Base-by-base conservation (phyloP, 2,329 filamentous ascomycete genomes). In the Fusarium longipes region DNA sequence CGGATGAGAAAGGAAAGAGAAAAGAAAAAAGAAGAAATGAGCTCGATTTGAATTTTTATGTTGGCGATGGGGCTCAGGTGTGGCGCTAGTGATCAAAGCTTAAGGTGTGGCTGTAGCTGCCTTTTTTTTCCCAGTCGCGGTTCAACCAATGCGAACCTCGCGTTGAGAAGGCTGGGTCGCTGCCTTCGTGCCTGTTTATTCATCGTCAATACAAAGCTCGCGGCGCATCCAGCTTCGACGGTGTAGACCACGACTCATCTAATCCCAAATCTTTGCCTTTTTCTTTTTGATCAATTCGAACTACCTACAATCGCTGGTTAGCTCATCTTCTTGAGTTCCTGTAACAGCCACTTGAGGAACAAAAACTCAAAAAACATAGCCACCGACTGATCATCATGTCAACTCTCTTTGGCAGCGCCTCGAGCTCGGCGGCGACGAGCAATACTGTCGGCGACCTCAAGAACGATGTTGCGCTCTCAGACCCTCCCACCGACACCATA, bases 381-480 rank as follows among this genome's bases (percentile, higher is more conserved):
- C 54, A 51, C 49, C 38, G 25, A 49, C 30, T 47, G 47, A 48
- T 50, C 73, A 81, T 68, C 44, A 93, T 94, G 91, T 86, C 91
- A 30, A 83, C 83, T 55, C 82, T 90, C 55, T 90, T 90, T 73
- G 84, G 85, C 57, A 74, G 83, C 53, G 73, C 87, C 47, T 73
- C 88, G 32, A 73, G 86, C 29, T 18, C 60, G 9, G 75, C 59
- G 22, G 73, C 89, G 30, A 73, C 88, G 30, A 79, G 88, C 35
- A 91, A 91, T 70, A 96, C 94, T 3, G 89, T 95, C 9, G 96
- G 96, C 72, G 95, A 99, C 75, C 89, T 97, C 61, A 93, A 91
- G 76, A 91, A 94, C 75, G 96, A 99, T 79, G 89, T 98, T 54
- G 86, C 91, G 53, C 83, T 99, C 56, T 86, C 82, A 62, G 87